phyloP scores from a whole-genome alignment of 805 yeast species.

The Hanseniaspora lachancei region DNA sequence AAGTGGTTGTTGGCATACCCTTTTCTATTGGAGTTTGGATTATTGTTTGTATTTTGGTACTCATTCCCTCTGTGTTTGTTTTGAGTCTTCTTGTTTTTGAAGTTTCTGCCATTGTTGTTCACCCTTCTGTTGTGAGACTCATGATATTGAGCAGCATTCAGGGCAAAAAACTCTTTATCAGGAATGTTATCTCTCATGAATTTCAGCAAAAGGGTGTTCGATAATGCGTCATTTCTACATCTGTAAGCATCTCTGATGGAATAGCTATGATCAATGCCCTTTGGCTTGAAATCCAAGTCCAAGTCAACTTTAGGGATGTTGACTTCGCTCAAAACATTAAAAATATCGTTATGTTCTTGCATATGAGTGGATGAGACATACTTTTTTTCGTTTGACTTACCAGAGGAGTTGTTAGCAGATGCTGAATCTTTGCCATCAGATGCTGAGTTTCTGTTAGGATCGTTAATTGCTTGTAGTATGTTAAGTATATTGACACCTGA shows the following conservation, averaged over 20 bases:
- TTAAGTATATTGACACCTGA: background rate
- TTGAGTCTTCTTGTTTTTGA: slow-evolving; percentile 10
- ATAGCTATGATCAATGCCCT: background rate
- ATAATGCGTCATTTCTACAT: background rate
- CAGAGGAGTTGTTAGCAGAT: background rate
- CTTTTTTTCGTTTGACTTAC: background rate
- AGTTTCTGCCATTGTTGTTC: slow-evolving; percentile 3
- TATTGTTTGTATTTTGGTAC: slow-evolving; percentile 1
- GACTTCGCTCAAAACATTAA: background rate
- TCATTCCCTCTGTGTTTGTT: slow-evolving; percentile 10
- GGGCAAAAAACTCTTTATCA: slow-evolving; percentile 40
- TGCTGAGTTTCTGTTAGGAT: background rate
- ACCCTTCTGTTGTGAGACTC: background rate
- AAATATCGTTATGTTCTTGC: background rate
- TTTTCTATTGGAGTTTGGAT: slow-evolving; percentile 13
- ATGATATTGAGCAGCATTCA: slow-evolving; percentile 23
- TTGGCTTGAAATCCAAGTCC: slow-evolving; percentile 9
- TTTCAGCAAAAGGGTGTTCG: background rate
- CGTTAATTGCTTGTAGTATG: background rate
- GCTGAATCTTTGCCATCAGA: background rate
- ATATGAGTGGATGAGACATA: background rate
- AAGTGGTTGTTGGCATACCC: slow-evolving; percentile 14
- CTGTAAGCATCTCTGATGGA: slow-evolving; percentile 5
- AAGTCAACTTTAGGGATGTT: background rate
- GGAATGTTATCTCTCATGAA: slow-evolving; percentile 28